These are phyloP conservation scores for Verticillium albo-atrum DNA, from an alignment of 2,329 filamentous ascomycete species.

Conservation along the genomic window DNA sequence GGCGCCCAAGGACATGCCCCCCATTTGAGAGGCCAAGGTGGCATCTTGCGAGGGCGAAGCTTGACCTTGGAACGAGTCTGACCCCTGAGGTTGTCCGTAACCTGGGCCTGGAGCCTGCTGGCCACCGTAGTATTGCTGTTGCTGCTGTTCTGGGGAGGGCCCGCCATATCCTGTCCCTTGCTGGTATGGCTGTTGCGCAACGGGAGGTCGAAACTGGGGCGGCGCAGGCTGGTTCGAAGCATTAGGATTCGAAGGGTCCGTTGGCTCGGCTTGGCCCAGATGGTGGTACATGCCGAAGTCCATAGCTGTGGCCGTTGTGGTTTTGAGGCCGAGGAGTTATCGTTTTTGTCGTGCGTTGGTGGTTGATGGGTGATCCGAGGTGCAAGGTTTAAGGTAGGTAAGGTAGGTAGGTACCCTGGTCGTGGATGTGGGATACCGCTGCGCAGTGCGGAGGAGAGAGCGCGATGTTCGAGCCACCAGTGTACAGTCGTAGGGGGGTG, in stretches of 20 bases:
- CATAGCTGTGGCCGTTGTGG: constrained; percentile 34
- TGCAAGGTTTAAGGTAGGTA: background rate
- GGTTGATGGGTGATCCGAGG: background rate
- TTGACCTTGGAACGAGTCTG: constrained; percentile 17
- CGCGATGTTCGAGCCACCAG: background rate
- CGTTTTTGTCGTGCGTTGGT: background rate
- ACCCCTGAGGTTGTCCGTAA: constrained; percentile 25
- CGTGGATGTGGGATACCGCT: background rate
- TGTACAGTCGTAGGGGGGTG: background rate
- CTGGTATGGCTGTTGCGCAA: constrained; percentile 51
- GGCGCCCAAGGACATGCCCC: constrained; percentile 63
- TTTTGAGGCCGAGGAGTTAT: background rate
- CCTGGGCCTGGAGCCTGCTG: constrained; percentile 29
- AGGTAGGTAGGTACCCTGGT: background rate
- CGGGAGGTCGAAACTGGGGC: constrained; percentile 52
- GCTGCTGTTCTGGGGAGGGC: constrained; percentile 25
- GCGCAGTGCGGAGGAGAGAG: background rate
- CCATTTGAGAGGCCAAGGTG: constrained; percentile 68
- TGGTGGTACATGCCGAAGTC: constrained; percentile 53
- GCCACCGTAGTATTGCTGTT: constrained; percentile 17
- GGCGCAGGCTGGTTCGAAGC: constrained; percentile 43
- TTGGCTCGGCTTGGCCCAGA: constrained; percentile 50
- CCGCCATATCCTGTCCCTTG: constrained; percentile 35
- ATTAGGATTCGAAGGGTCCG: constrained; percentile 51
- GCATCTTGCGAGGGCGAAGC: constrained; percentile 35